A percentile compares a stretch with the other conserved stretches of the same genome.
phyloP scores from a whole-genome alignment of 176 grass and related monocot species.

The Ensete ventricosum region DNA sequence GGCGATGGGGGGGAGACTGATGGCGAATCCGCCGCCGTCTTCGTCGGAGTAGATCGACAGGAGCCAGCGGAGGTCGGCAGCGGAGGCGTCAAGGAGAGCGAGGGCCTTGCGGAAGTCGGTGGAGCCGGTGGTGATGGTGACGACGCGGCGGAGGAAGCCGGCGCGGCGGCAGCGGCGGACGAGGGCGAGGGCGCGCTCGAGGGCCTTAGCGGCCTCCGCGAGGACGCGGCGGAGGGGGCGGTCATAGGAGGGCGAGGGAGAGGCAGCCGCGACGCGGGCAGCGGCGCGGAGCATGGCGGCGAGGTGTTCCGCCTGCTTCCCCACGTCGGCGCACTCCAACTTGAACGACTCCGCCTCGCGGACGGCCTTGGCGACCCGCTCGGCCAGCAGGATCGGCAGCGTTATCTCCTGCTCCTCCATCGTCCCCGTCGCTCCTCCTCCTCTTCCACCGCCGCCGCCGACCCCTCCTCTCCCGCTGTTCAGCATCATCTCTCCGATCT shows the following conservation, averaged over 20 bases:
- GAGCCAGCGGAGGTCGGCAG: constrained; percentile 2
- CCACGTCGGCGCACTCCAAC: constrained; percentile 5
- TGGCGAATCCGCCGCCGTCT: neutral
- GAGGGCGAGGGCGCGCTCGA: constrained; percentile 1
- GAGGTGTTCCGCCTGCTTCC: neutral
- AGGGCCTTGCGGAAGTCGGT: constrained; percentile 4
- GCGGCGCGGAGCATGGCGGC: neutral
- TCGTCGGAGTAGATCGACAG: constrained; percentile 12
- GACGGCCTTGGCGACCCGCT: neutral
- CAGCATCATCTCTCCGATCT: neutral
- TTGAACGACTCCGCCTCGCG: neutral
- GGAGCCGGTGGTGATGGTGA: neutral
- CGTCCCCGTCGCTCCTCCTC: neutral
- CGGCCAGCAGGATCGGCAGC: neutral
- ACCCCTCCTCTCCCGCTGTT: neutral
- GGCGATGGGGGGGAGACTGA: constrained; percentile 8
- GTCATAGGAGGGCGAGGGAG: neutral
- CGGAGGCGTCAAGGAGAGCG: neutral
- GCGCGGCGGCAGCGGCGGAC: constrained; percentile 5
- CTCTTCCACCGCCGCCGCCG: neutral
- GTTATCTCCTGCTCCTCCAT: neutral
- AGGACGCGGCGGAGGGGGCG: constrained; percentile 2
- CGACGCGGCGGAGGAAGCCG: neutral
- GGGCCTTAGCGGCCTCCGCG: neutral
- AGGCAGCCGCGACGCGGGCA: neutral